Base-by-base conservation (phyloP, 1,139 yeast genomes). In the Chernovozyma aurita region DNA sequence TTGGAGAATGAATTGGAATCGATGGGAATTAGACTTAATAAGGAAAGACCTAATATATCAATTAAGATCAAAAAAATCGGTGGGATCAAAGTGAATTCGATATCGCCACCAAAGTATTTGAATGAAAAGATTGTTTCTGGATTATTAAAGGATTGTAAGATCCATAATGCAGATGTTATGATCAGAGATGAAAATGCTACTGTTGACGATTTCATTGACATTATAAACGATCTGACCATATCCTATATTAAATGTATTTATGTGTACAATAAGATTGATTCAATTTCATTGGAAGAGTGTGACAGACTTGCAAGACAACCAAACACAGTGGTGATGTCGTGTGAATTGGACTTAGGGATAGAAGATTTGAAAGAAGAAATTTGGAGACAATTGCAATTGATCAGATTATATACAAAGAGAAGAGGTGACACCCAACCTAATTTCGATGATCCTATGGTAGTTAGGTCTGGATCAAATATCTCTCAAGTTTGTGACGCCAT, bases 191-290 rank as follows among this genome's bases (percentile, higher is more conserved):
- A 86, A 44, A 77, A 85, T 46, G 86, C 82, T 42, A 87, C 97
- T 0, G 80, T 92, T 30, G 98, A 92, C 53, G 97, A 92, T 53
- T 85, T 92, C 54, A 90, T 92, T 48, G 98, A 92, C 59, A 81
- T 85, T 17, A 81, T 92, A 41, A 90, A 92, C 57, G 94, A 86
- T 36, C 78, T 78, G 40, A 95, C 86, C 57, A 78, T 95, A 41
- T 81, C 86, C 13, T 92, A 92, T 57, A 83, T 88, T 59, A 88
- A 86, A 48, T 92, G 97, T 59, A 72, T 92, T 26, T 92, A 92
- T 54, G 95, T 86, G 18, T 92, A 88, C 70, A 92, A 92, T 68
- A 92, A 92, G 72, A 78, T 90, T 36, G 98, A 92, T 59, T 88
- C 97, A 0, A 97, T 92, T 6, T 86, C 97, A 2, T 66, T 92